Percentiles rank a stretch among this genome's conserved stretches.
phyloP scores from a whole-genome alignment of 1,139 yeast species.

The Saccharomycopsis hybrid region DNA sequence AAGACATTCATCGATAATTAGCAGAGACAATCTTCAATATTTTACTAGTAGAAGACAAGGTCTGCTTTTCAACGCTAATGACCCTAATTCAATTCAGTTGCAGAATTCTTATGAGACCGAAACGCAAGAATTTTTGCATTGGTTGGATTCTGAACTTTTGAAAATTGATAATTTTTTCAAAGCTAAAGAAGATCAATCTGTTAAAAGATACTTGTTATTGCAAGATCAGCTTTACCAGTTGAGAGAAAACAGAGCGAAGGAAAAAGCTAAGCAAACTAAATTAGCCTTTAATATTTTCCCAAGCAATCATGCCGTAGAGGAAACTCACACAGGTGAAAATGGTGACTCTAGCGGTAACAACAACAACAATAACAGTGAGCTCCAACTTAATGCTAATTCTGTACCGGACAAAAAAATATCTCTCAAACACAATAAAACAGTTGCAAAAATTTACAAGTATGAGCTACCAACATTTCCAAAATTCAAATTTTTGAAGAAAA shows the following conservation, averaged over 20 bases:
- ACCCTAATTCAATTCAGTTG: slow-evolving; percentile 20
- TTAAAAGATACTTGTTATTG: slow-evolving; percentile 52
- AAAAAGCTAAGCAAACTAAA: slow-evolving; percentile 17
- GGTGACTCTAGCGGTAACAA: not conserved
- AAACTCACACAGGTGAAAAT: not conserved
- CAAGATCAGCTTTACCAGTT: slow-evolving; percentile 65
- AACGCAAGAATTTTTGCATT: slow-evolving; percentile 42
- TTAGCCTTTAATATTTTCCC: slow-evolving; percentile 1
- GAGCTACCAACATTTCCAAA: slow-evolving; percentile 58
- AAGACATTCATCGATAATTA: slow-evolving; percentile 18
- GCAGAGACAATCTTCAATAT: slow-evolving; percentile 2
- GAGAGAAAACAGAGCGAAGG: slow-evolving; percentile 42
- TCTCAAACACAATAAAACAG: not conserved
- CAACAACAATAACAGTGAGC: not conserved
- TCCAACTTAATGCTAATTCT: not conserved
- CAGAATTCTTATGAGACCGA: slow-evolving; percentile 28
- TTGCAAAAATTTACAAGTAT: slow-evolving; percentile 24
- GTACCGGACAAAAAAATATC: not conserved
- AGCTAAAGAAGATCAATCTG: slow-evolving; percentile 54
- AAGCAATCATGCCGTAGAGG: not conserved
- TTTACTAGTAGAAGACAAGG: not conserved
- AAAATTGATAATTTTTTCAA: slow-evolving; percentile 58
- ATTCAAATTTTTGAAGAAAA: slow-evolving; percentile 35
- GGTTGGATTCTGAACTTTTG: slow-evolving; percentile 54
- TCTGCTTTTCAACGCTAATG: not conserved